phyloP scores from a whole-genome alignment of 495 filamentous ascomycete species.

The Articulospora tetracladia region DNA sequence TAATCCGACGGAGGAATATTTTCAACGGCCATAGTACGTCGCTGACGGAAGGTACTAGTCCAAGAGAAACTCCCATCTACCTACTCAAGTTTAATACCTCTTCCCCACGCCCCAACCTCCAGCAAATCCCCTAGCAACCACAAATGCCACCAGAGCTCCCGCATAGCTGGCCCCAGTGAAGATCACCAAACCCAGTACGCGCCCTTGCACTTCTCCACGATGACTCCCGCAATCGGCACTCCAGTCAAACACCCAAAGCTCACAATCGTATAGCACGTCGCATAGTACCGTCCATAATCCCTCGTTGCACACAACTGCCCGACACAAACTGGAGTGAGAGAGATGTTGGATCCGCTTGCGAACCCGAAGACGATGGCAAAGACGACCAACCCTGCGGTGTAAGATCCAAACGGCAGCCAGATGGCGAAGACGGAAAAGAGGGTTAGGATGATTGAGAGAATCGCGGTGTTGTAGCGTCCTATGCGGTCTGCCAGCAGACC shows the following conservation, averaged over 20 bases:
- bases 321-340: constrained; percentile 81
- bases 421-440: constrained; percentile 66
- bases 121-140: constrained; percentile 7
- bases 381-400: constrained; percentile 56
- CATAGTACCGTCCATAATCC: constrained; percentile 79
- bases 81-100: not conserved
- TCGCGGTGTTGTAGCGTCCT: constrained; percentile 57
- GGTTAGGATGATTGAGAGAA: constrained; percentile 56
- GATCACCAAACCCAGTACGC: constrained; percentile 25
- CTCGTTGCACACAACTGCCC: constrained; percentile 83
- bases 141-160: constrained; percentile 2
- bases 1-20: not conserved
- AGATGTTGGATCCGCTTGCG: constrained; percentile 76
- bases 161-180: constrained; percentile 18
- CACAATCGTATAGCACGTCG: constrained; percentile 82
- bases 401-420: constrained; percentile 67
- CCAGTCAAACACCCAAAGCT: constrained; percentile 83
- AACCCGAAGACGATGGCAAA: constrained; percentile 82
- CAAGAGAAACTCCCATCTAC: too few species aligned
- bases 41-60: too few species aligned
- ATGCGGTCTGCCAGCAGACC: constrained; percentile 54
- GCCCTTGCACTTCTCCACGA: constrained; percentile 44
- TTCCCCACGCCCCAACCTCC: not conserved
- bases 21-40: not conserved
- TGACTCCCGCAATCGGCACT: constrained; percentile 84